Percentiles rank a stretch among this genome's conserved stretches.
These are phyloP conservation scores for Gossypium gossypioides DNA, from an alignment of 441 rosid genomes.

Conservation along the genomic window DNA sequence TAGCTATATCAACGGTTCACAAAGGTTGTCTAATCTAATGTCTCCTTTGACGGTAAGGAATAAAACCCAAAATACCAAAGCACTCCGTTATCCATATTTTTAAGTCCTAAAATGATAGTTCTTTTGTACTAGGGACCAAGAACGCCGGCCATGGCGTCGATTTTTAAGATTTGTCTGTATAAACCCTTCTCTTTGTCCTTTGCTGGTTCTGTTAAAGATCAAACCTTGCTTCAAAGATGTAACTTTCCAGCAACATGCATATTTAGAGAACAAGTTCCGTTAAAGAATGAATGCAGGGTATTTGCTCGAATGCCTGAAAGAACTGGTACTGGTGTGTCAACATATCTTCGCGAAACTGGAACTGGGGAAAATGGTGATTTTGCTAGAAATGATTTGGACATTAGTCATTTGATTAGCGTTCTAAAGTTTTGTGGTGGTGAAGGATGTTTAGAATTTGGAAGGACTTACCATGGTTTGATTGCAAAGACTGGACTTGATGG, in stretches of 20 bases:
- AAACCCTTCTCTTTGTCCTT: not conserved
- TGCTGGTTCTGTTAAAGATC: not conserved
- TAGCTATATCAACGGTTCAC: slow-evolving; percentile 6
- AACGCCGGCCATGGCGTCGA: slow-evolving; percentile 9
- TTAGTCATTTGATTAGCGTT: slow-evolving; percentile 3
- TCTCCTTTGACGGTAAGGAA: not conserved
- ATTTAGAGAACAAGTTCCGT: not conserved
- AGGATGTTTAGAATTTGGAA: slow-evolving; percentile 23
- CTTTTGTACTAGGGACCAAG: not conserved
- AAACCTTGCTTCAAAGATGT: not conserved
- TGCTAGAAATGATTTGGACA: slow-evolving; percentile 3
- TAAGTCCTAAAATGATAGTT: not conserved
- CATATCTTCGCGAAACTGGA: not conserved
- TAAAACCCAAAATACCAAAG: not conserved
- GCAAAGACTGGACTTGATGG: slow-evolving; percentile 17
- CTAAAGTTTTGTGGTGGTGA: slow-evolving; percentile 15
- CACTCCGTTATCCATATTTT: not conserved
- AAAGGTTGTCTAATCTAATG: not conserved
- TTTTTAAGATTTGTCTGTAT: not conserved
- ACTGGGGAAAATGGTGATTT: not conserved
- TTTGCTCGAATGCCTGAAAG: slow-evolving; percentile 19
- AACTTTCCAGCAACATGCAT: not conserved
- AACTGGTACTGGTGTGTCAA: not conserved
- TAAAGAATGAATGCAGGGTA: not conserved
- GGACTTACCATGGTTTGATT: slow-evolving; percentile 24